These are phyloP conservation scores for Rhododendron vialii DNA, from an alignment of 148 eudicot species.

Conservation along the genomic window DNA sequence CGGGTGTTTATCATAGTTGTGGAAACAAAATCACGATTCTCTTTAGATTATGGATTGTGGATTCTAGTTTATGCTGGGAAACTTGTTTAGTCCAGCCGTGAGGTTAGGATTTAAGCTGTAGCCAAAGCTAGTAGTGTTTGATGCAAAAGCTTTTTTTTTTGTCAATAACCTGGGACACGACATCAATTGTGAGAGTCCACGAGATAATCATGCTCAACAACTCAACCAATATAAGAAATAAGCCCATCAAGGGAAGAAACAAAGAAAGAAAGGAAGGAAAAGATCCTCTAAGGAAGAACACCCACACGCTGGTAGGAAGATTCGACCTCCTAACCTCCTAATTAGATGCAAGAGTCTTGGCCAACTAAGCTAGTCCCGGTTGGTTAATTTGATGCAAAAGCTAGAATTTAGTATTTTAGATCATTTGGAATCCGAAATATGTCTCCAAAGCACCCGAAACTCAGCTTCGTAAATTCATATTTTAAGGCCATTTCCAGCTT, in stretches of 20 bases:
- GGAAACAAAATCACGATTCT: neutral
- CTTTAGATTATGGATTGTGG: neutral
- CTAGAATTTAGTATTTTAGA: neutral
- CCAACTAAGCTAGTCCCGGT: too few relatives aligned
- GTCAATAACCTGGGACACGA: too few relatives aligned
- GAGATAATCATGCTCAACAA: too few relatives aligned
- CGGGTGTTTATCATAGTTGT: neutral
- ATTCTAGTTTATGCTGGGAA: neutral
- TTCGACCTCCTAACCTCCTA: too few relatives aligned
- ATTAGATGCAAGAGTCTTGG: too few relatives aligned
- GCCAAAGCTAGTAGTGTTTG: neutral
- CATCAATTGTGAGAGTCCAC: too few relatives aligned
- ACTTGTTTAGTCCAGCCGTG: neutral
- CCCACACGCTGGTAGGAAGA: too few relatives aligned
- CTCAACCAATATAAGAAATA: too few relatives aligned
- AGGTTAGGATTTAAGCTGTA: neutral
- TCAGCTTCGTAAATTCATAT: neutral
- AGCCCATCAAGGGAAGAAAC: too few relatives aligned
- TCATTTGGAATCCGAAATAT: neutral
- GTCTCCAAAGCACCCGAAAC: neutral
- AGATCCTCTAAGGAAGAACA: too few relatives aligned
- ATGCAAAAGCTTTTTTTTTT: neutral
- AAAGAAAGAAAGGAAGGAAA: too few relatives aligned
- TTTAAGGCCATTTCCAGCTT: neutral
- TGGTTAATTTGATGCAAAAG: neutral